Evolutionary conservation across 2,329 filamentous ascomycete genomes (phyloP).

Genomic region (Metarhizium rileyi): DNA sequence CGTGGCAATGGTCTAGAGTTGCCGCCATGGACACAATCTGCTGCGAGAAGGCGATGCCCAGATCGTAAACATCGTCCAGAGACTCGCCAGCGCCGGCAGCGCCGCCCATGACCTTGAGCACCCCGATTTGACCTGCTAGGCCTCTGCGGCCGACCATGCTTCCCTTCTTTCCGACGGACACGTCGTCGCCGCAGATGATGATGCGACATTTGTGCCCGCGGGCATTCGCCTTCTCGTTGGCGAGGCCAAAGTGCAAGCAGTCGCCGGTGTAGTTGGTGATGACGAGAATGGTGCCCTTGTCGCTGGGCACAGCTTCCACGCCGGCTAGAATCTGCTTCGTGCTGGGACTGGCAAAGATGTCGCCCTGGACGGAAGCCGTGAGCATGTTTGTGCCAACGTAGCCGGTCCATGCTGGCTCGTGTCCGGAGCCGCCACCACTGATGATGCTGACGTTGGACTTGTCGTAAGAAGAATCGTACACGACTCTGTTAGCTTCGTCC

Average conservation of each 20-base stretch:
- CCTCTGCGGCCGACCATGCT: slow-evolving; percentile 52
- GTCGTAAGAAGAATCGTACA: slow-evolving; percentile 37
- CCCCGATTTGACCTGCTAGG: slow-evolving; percentile 50
- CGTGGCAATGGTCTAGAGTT: slow-evolving; percentile 51
- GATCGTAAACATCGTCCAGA: slow-evolving; percentile 39
- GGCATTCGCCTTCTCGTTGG: slow-evolving; percentile 47
- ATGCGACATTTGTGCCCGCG: slow-evolving; percentile 44
- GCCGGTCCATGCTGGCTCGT: slow-evolving; percentile 54
- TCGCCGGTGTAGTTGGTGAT: slow-evolving; percentile 59
- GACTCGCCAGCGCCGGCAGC: slow-evolving; percentile 36
- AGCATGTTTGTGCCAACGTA: slow-evolving; percentile 54
- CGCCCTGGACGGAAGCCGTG: slow-evolving; percentile 49
- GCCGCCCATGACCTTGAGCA: slow-evolving; percentile 47
- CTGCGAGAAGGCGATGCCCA: slow-evolving; percentile 38
- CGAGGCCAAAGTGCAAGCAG: slow-evolving; percentile 51
- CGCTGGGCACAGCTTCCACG: slow-evolving; percentile 44
- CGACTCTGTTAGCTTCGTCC: slow-evolving; percentile 40
- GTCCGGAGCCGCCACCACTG: slow-evolving; percentile 46
- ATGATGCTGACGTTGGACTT: slow-evolving; percentile 38
- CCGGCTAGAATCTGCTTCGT: slow-evolving; percentile 53
- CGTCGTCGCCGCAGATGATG: slow-evolving; percentile 55
- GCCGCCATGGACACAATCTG: slow-evolving; percentile 49
- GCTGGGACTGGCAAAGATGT: slow-evolving; percentile 55
- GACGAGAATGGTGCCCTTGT: slow-evolving; percentile 47
- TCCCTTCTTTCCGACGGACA: slow-evolving; percentile 49